A percentile compares a stretch with the other conserved stretches of the same genome.
phyloP scores from a whole-genome alignment of 2,329 filamentous ascomycete genomes.

The Rutstroemia sp. region DNA sequence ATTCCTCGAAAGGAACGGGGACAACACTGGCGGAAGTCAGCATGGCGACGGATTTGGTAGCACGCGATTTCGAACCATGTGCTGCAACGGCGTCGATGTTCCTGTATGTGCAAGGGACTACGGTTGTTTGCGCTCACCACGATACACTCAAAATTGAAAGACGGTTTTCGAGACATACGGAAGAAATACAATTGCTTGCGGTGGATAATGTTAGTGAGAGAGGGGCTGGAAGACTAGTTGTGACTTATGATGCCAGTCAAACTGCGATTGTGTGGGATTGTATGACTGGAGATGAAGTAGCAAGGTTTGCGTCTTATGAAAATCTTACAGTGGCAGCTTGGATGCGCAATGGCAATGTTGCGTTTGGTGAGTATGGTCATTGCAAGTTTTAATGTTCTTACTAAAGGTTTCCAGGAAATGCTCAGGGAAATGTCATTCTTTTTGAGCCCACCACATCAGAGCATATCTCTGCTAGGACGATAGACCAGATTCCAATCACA shows the following conservation, averaged over 20 bases:
- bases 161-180: slow-evolving; percentile 73
- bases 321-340: slow-evolving; percentile 77
- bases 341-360: slow-evolving; percentile 96
- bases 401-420: slow-evolving; percentile 57
- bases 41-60: slow-evolving; percentile 41
- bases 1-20: slow-evolving; percentile 37
- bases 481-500: slow-evolving; percentile 89
- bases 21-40: slow-evolving; percentile 43
- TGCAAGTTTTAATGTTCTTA: slow-evolving; percentile 9
- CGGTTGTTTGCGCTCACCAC: slow-evolving; percentile 83
- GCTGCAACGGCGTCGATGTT: slow-evolving; percentile 88
- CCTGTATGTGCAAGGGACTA: slow-evolving; percentile 76
- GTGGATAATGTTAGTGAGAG: slow-evolving; percentile 88
- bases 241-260: slow-evolving; percentile 86
- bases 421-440: slow-evolving; percentile 85
- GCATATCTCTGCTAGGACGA: slow-evolving; percentile 82
- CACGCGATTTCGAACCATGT: slow-evolving; percentile 70
- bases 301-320: slow-evolving; percentile 89
- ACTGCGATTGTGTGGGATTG: slow-evolving; percentile 97
- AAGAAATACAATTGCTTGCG: slow-evolving; percentile 75
- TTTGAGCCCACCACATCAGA: slow-evolving; percentile 93
- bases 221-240: slow-evolving; percentile 76
- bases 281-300: slow-evolving; percentile 81
- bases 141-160: slow-evolving; percentile 86
- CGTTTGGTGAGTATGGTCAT: slow-evolving; percentile 64